Conservation (phyloP, 2,329 filamentous ascomycete species). For the Paraphaeosphaeria sporulosa region DNA sequence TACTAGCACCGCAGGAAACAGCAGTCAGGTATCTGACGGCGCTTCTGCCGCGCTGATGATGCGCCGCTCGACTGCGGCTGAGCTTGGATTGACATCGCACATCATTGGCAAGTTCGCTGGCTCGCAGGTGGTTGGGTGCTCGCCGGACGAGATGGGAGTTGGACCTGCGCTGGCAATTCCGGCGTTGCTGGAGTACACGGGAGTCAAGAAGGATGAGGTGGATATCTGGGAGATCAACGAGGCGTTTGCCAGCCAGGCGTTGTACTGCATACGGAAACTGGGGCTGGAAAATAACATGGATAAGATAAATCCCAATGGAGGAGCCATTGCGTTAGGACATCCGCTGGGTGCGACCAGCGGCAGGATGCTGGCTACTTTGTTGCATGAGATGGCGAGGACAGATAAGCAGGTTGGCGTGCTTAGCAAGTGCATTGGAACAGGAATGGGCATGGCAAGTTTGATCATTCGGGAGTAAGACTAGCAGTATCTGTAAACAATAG, state of each 20-base stretch:
- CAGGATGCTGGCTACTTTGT: conserved; percentile 77
- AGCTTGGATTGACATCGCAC: conserved; percentile 70
- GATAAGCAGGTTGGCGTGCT: conserved; percentile 81
- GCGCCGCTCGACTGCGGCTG: conserved; percentile 78
- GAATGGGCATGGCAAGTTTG: conserved; percentile 62
- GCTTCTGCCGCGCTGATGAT: conserved; percentile 85
- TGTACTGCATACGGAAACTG: conserved; percentile 75
- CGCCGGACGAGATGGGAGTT: conserved; percentile 92
- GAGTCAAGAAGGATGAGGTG: conserved; percentile 73
- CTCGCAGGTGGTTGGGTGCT: conserved; percentile 77
- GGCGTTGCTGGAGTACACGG: conserved; percentile 74
- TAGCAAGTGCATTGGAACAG: conserved; percentile 78
- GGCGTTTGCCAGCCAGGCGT: conserved; percentile 69
- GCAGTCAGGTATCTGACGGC: conserved; percentile 84
- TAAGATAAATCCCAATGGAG: conserved; percentile 89
- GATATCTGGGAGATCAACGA: conserved; percentile 95
- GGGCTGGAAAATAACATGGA: conserved; percentile 72
- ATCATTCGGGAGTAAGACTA: conserved; percentile 55
- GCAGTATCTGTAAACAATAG: neutral
- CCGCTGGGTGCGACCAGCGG: conserved; percentile 89
- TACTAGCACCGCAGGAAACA: conserved; percentile 84
- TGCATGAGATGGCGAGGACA: conserved; percentile 72
- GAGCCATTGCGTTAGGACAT: conserved; percentile 93
- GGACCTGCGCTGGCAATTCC: conserved; percentile 88
- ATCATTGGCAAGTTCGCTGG: conserved; percentile 87